phyloP scores from a whole-genome alignment of 1,139 yeast species.

The Sporopachydermia cereana region DNA sequence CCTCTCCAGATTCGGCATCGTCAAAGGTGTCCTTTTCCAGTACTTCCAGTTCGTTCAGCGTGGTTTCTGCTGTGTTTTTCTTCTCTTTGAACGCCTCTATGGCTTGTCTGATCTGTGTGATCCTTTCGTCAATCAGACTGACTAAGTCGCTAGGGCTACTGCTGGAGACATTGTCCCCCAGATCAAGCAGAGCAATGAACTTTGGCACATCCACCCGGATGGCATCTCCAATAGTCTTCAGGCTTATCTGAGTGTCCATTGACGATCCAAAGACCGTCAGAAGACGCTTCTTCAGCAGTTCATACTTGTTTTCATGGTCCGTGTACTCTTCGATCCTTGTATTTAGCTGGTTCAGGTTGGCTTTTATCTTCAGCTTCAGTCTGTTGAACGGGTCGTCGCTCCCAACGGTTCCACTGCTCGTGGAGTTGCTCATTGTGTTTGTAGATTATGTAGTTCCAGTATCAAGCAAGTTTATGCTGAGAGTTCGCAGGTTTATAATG shows the following conservation, averaged over 20 bases:
- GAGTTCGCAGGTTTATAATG: no score
- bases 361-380: neutral
- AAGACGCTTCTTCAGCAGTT: neutral
- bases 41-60: slow-evolving; percentile 18
- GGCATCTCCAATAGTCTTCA: neutral
- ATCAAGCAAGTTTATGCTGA: no score
- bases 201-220: neutral
- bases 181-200: neutral
- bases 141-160: neutral
- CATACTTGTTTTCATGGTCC: neutral
- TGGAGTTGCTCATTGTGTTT: no score
- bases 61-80: slow-evolving; percentile 19
- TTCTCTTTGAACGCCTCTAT: slow-evolving; percentile 19
- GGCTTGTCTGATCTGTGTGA: neutral
- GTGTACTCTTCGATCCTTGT: neutral
- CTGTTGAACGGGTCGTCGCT: slow-evolving; percentile 3
- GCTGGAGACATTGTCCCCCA: neutral
- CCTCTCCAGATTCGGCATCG: slow-evolving; percentile 15
- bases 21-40: slow-evolving; percentile 10
- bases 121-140: neutral
- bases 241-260: neutral
- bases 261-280: neutral
- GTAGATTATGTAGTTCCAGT: no score
- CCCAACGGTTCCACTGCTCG: no score
- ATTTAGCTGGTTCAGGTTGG: neutral